Evolutionary conservation across 179 eudicot species (phyloP).

Genomic region (Drosera spatulata): DNA sequence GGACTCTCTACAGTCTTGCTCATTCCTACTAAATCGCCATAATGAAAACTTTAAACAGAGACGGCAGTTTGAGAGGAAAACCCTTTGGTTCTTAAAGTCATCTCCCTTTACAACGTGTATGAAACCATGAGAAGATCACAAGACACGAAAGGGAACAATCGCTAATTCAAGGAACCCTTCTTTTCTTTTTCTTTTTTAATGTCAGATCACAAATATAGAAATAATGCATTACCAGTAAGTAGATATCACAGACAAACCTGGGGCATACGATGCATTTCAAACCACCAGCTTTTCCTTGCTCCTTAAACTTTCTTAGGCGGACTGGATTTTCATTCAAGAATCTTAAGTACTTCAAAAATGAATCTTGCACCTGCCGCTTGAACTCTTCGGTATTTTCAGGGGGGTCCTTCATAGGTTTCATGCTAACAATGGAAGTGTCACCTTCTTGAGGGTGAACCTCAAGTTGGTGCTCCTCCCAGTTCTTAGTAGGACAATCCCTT

Average conservation of each 20-base stretch:
- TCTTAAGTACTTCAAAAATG: conserved; percentile 16
- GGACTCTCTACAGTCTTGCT: too few relatives aligned
- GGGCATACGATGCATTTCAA: conserved; percentile 23
- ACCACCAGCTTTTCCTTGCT: conserved; percentile 14
- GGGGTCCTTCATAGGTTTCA: conserved; percentile 14
- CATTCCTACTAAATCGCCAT: too few relatives aligned
- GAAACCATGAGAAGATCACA: too few relatives aligned
- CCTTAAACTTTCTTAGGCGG: conserved; percentile 12
- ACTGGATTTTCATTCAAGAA: conserved; percentile 12
- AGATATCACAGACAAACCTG: conserved; percentile 15
- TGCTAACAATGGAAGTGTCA: conserved; percentile 12
- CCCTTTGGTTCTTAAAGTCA: too few relatives aligned
- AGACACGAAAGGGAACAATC: too few relatives aligned
- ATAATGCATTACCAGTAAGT: background rate
- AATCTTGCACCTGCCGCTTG: conserved; percentile 13
- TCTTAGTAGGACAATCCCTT: conserved; percentile 2
- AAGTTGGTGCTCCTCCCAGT: conserved; percentile 5
- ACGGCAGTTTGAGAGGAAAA: too few relatives aligned
- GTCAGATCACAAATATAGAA: background rate
- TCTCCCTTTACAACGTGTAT: too few relatives aligned
- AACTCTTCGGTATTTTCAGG: conserved; percentile 14
- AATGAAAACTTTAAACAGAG: too few relatives aligned
- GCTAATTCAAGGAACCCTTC: too few relatives aligned
- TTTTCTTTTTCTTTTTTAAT: background rate
- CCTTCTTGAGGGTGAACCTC: conserved; percentile 6